Conservation (phyloP, 805 yeast genomes). For the Cyberlindnera mycetangii region DNA sequence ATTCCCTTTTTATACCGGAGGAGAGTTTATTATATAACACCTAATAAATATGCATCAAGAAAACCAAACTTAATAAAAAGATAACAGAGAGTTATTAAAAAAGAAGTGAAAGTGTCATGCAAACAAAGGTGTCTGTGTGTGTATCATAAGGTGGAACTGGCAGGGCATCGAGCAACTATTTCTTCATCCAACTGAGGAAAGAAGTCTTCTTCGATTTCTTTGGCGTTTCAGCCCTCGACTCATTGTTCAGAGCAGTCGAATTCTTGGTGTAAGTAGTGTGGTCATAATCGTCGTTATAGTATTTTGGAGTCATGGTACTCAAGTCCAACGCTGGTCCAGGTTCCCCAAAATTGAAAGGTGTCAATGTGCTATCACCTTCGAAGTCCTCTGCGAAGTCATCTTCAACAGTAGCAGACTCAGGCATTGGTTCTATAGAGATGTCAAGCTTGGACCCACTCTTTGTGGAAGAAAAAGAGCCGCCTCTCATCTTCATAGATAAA, state of each 20-base stretch:
- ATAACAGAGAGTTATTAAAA: background rate
- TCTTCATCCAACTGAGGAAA: conserved; percentile 16
- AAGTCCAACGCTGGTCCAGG: conserved; percentile 29
- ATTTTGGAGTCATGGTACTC: conserved; percentile 25
- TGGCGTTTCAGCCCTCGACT: conserved; percentile 1
- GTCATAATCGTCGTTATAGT: conserved; percentile 69
- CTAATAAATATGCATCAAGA: background rate
- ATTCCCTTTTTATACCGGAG: background rate
- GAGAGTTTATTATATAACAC: background rate
- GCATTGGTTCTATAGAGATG: background rate
- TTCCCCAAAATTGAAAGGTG: conserved; percentile 28
- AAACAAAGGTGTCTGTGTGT: background rate
- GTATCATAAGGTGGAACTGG: no score
- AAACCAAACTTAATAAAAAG: background rate
- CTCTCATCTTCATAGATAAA: conserved; percentile 18
- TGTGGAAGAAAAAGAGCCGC: conserved; percentile 19
- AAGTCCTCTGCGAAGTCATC: conserved; percentile 10
- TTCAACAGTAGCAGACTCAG: background rate
- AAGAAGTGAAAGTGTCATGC: background rate
- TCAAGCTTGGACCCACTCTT: conserved; percentile 1
- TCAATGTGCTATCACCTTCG: conserved; percentile 25
- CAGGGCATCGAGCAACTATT: no score
- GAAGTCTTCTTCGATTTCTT: conserved; percentile 11
- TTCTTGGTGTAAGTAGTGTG: background rate
- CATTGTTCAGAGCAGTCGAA: background rate